A percentile compares a stretch with the other conserved stretches of the same genome.
phyloP scores from a whole-genome alignment of 805 yeast species.

The Candida stauntonica region DNA sequence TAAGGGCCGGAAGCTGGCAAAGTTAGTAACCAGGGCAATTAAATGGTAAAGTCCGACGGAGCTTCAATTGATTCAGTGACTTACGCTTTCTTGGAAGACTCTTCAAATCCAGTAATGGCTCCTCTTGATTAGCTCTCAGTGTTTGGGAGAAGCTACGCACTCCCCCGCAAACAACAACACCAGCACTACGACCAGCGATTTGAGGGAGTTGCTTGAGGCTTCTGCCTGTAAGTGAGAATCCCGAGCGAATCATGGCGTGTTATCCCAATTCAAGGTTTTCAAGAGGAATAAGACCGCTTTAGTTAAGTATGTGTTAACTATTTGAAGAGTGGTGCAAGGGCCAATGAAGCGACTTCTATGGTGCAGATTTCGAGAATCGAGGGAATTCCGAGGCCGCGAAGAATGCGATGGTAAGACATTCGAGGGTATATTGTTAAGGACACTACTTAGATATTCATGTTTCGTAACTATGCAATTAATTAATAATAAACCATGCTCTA shows the following conservation, averaged over 20 bases:
- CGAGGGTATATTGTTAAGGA: too few species aligned
- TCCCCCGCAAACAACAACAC: not conserved
- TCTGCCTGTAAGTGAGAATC: not conserved
- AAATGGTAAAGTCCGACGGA: too few species aligned
- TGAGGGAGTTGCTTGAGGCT: not conserved
- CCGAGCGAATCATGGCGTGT: not conserved
- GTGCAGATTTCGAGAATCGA: not conserved
- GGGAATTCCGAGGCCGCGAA: slow-evolving; percentile 1
- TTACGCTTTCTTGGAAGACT: slow-evolving; percentile 22
- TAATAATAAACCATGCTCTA: too few species aligned
- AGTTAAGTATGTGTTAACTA: too few species aligned
- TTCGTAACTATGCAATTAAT: too few species aligned
- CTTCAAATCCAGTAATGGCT: slow-evolving; percentile 19
- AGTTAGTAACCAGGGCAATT: slow-evolving; percentile 4
- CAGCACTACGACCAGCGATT: not conserved
- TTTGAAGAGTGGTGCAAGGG: not conserved
- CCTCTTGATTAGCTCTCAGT: slow-evolving; percentile 1
- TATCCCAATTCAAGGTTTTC: too few species aligned
- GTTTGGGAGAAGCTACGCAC: slow-evolving; percentile 5
- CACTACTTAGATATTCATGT: too few species aligned
- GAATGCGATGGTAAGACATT: too few species aligned
- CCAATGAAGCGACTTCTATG: not conserved
- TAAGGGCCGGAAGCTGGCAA: slow-evolving; percentile 20
- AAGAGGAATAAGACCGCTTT: too few species aligned
- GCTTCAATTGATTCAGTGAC: too few species aligned